These are phyloP conservation scores for Halteria grandinella DNA, from an alignment of 73 alveolate genomes.

Conservation along the genomic window DNA sequence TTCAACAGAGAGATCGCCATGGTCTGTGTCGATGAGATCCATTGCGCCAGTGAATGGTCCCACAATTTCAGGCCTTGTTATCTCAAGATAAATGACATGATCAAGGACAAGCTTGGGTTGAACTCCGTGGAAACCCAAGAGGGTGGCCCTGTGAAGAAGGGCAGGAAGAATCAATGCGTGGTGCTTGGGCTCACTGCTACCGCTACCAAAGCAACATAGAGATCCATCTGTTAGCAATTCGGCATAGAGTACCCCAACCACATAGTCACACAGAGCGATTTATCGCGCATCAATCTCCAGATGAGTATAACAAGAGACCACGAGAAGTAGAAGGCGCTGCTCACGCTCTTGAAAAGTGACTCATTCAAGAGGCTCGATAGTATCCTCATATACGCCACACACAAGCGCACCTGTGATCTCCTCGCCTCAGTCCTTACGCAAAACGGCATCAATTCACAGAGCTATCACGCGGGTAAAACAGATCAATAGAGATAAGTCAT, in stretches of 20 bases:
- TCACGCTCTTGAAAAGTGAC: conserved; percentile 61
- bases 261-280: conserved; percentile 59
- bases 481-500: conserved; percentile 79
- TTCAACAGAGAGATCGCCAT: conserved; percentile 79
- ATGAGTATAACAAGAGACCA: conserved; percentile 82
- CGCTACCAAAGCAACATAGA: conserved; percentile 64
- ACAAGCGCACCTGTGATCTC: conserved; percentile 75
- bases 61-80: conserved; percentile 93
- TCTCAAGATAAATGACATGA: conserved; percentile 76
- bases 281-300: conserved; percentile 72
- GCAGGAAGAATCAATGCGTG: too few species aligned
- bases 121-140: too few species aligned
- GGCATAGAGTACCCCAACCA: conserved; percentile 56
- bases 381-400: conserved; percentile 80
- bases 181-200: conserved; percentile 81
- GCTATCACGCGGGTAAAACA: conserved; percentile 89
- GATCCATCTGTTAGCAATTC: conserved; percentile 57
- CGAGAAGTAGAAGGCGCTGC: conserved; percentile 68
- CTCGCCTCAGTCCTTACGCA: conserved; percentile 81
- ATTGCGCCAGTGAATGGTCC: conserved; percentile 89
- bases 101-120: conserved; percentile 64
- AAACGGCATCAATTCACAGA: conserved; percentile 76
- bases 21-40: conserved; percentile 95
- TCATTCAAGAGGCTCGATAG: conserved; percentile 70
- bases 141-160: too few species aligned